Percentiles rank a stretch among this genome's conserved stretches.
Conservation (phyloP, 495 filamentous ascomycete species). For the Hypoxylon subgilvum region DNA sequence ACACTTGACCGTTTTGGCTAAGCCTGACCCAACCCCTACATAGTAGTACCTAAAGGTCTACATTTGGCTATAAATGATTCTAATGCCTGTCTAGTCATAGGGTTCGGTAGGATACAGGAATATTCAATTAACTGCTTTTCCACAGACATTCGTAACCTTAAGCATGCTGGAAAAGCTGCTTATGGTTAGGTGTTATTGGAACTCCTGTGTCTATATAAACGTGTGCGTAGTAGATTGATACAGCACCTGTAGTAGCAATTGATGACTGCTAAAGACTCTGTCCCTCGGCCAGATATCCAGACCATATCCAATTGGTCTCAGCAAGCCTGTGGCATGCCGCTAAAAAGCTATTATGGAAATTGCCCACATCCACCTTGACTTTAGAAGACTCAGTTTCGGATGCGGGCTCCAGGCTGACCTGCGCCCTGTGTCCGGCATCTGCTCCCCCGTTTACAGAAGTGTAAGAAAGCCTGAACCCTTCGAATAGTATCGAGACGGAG, state of each 20-base stretch:
- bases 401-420: constrained; percentile 52
- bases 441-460: constrained; percentile 52
- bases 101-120: no score
- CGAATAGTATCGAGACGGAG: constrained; percentile 43
- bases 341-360: constrained; percentile 26
- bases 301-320: constrained; percentile 24
- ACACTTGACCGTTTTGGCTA: not conserved
- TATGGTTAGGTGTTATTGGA: no score
- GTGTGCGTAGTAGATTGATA: no score
- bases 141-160: no score
- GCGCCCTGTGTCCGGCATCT: constrained; percentile 47
- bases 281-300: constrained; percentile 6
- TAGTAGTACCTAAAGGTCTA: no score
- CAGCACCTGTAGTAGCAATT: no score
- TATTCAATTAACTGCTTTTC: no score
- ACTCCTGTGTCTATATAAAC: not conserved
- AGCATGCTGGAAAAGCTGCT: no score
- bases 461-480: constrained; percentile 50
- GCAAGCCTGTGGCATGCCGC: constrained; percentile 23
- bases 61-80: no score
- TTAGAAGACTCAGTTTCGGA: not conserved
- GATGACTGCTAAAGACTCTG: not conserved
- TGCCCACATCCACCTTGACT: not conserved
- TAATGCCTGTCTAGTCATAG: no score
- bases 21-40: not conserved